Evolutionary conservation across 2,329 filamentous ascomycete genomes (phyloP).

Genomic region (Exophiala sp.): DNA sequence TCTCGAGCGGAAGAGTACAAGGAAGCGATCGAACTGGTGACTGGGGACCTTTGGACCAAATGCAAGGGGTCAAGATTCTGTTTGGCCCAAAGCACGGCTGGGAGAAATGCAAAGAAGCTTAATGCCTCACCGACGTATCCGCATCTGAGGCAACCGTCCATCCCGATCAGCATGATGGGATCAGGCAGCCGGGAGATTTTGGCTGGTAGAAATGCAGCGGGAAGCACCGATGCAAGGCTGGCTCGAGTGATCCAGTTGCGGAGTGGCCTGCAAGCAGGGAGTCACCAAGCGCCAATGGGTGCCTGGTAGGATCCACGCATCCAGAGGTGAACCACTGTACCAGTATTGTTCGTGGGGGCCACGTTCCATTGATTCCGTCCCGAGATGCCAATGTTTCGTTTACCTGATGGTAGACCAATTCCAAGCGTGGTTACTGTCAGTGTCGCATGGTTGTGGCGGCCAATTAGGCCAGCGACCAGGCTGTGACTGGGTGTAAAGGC

Average conservation of each 20-base stretch:
- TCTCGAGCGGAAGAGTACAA: slow-evolving; percentile 8
- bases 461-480: slow-evolving; percentile 19
- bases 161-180: slow-evolving; percentile 18
- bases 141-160: slow-evolving; percentile 6
- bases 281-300: no score
- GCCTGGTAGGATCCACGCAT: no score
- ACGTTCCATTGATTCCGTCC: background rate
- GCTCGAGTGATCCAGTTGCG: background rate
- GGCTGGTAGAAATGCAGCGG: background rate
- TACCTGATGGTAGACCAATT: slow-evolving; percentile 4
- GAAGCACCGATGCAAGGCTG: slow-evolving; percentile 1
- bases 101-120: slow-evolving; percentile 8
- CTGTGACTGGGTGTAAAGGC: background rate
- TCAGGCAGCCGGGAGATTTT: slow-evolving; percentile 22
- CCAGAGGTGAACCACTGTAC: no score
- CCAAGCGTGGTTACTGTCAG: slow-evolving; percentile 1
- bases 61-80: slow-evolving; percentile 12
- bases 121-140: slow-evolving; percentile 11
- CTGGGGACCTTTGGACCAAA: slow-evolving; percentile 18
- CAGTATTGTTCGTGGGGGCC: no score
- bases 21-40: slow-evolving; percentile 5
- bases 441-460: slow-evolving; percentile 3
- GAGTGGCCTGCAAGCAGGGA: background rate
- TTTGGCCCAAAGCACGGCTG: slow-evolving; percentile 20
- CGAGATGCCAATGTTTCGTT: slow-evolving; percentile 17